These are phyloP conservation scores for Stagonosporopsis vannaccii DNA, from an alignment of 2,329 filamentous ascomycete species.

Conservation along the genomic window DNA sequence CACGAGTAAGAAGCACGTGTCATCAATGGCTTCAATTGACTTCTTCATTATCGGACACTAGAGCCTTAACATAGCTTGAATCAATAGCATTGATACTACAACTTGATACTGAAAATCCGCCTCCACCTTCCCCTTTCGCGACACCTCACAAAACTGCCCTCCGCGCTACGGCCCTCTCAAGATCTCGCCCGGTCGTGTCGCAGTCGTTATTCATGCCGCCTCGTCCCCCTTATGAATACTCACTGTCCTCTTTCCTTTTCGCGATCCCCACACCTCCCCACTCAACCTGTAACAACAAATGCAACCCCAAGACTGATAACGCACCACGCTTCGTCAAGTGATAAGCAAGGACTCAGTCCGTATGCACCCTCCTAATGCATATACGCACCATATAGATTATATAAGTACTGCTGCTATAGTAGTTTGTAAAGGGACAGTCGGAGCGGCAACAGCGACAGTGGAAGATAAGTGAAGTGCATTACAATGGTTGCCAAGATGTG, in stretches of 20 bases:
- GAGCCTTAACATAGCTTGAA: neutral
- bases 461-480: neutral
- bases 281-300: neutral
- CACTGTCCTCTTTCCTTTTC: neutral
- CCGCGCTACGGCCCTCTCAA: neutral
- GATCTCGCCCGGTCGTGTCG: neutral
- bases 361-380: too few species aligned
- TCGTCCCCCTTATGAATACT: neutral
- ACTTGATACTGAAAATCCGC: neutral
- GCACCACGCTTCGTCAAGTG: neutral
- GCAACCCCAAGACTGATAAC: neutral
- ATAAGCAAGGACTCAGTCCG: neutral
- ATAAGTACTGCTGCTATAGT: neutral
- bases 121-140: neutral
- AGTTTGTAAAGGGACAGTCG: neutral
- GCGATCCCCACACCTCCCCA: neutral
- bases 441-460: constrained; percentile 1
- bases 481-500: too few species aligned
- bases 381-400: too few species aligned
- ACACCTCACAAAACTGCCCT: neutral
- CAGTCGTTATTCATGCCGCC: neutral
- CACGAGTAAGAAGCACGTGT: constrained; percentile 12
- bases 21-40: neutral
- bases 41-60: neutral
- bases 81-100: neutral